These are phyloP conservation scores for Chamaecrista fasciculata DNA, from an alignment of 306 rosid genomes.

Conservation along the genomic window DNA sequence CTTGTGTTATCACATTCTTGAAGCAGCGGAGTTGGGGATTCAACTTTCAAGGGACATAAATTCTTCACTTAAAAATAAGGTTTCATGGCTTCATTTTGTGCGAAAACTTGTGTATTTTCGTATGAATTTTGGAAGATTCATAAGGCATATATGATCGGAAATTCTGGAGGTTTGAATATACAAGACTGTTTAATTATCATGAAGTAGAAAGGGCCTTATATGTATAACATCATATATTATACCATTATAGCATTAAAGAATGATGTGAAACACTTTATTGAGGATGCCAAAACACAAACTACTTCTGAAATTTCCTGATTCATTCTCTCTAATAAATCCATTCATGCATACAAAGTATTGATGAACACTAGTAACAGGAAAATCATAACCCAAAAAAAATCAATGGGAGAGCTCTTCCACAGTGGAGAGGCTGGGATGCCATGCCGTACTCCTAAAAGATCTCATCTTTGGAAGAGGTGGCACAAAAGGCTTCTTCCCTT, in stretches of 20 bases:
- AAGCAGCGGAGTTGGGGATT: not conserved
- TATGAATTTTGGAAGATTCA: too few species aligned
- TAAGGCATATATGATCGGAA: too few species aligned
- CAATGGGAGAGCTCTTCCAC: constrained; percentile 8
- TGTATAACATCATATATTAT: not conserved
- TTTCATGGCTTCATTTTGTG: not conserved
- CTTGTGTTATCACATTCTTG: not conserved
- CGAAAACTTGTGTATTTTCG: too few species aligned
- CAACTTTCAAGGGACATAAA: not conserved
- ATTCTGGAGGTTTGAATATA: too few species aligned
- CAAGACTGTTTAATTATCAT: too few species aligned
- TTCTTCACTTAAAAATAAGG: not conserved
- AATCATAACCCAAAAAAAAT: not conserved
- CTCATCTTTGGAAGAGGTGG: constrained; percentile 62
- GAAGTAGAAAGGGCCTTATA: not conserved
- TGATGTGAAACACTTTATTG: not conserved
- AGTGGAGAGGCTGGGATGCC: constrained; percentile 3
- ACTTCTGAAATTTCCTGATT: too few species aligned
- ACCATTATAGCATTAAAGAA: not conserved
- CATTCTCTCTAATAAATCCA: too few species aligned
- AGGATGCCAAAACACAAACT: not conserved
- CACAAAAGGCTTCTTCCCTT: constrained; percentile 49
- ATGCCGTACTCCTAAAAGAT: constrained; percentile 33
- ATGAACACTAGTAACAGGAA: not conserved
- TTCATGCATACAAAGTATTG: too few species aligned